phyloP scores from a whole-genome alignment of 805 yeast genomes.

The Zygotorulaspora danielsina region DNA sequence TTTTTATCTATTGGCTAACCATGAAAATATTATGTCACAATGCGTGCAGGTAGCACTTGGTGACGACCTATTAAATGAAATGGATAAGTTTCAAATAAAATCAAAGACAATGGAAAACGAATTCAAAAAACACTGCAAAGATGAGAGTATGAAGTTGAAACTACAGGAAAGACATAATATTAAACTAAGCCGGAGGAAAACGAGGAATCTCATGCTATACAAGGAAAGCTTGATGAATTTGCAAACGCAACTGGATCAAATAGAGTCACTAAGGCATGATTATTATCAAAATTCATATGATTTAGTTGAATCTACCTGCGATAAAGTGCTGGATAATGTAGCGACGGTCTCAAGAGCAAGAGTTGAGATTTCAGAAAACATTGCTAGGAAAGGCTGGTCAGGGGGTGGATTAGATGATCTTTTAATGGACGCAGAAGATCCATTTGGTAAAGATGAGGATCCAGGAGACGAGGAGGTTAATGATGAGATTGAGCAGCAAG shows the following conservation, averaged over 20 bases:
- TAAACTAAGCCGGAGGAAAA: constrained; percentile 53
- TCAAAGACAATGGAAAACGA: constrained; percentile 45
- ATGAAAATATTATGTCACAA: constrained; percentile 64
- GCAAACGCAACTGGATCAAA: constrained; percentile 72
- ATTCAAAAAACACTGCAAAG: constrained; percentile 52
- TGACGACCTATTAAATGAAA: constrained; percentile 46
- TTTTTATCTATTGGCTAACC: constrained; percentile 71
- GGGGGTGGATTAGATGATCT: constrained; percentile 82
- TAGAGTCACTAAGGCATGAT: constrained; percentile 69
- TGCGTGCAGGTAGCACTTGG: constrained; percentile 53
- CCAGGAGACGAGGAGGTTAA: constrained; percentile 5
- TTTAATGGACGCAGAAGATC: constrained; percentile 61
- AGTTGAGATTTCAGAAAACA: constrained; percentile 72
- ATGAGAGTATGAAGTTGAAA: constrained; percentile 49
- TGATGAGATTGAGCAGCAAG: constrained; percentile 9
- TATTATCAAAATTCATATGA: constrained; percentile 63
- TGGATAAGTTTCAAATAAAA: constrained; percentile 43
- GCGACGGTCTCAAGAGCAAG: constrained; percentile 72
- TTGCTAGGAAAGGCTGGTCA: constrained; percentile 80
- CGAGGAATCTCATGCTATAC: constrained; percentile 64
- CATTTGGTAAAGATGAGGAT: constrained; percentile 41
- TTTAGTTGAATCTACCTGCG: constrained; percentile 59
- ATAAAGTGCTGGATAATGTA: constrained; percentile 48
- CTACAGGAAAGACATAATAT: constrained; percentile 58
- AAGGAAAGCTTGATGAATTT: constrained; percentile 61